Evolutionary conservation across 805 yeast genomes (phyloP).

Genomic region (Scheffersomyces stipitis): DNA sequence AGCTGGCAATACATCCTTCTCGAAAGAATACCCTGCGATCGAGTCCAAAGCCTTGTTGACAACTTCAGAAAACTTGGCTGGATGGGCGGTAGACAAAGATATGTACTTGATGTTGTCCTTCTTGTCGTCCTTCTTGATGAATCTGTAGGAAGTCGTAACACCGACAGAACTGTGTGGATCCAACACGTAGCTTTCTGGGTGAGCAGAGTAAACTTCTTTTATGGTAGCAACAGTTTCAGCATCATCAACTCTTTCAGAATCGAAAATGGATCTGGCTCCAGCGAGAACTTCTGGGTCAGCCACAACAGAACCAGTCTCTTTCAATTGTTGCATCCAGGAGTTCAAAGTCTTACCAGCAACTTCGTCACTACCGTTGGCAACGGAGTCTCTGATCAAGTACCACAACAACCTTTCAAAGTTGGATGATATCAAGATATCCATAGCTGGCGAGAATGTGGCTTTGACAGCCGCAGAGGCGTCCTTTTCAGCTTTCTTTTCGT

Average conservation of each 20-base stretch:
- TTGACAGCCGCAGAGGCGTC: constrained; percentile 51
- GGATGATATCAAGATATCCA: constrained; percentile 95
- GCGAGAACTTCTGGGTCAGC: constrained; percentile 65
- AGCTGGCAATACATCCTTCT: constrained; percentile 82
- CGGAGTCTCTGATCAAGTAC: constrained; percentile 81
- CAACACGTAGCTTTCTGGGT: constrained; percentile 68
- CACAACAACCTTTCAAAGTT: constrained; percentile 96
- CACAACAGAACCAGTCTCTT: constrained; percentile 69
- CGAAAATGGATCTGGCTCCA: constrained; percentile 69
- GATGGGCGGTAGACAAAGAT: constrained; percentile 95
- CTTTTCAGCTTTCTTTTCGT: constrained; percentile 63
- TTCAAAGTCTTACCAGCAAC: constrained; percentile 74
- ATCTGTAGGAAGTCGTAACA: constrained; percentile 70
- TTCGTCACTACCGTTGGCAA: constrained; percentile 48
- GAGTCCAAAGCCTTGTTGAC: constrained; percentile 75
- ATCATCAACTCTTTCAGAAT: constrained; percentile 78
- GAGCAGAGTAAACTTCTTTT: constrained; percentile 60
- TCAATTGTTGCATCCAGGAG: constrained; percentile 77
- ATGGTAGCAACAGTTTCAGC: constrained; percentile 79
- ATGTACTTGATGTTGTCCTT: constrained; percentile 49
- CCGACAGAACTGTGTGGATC: constrained; percentile 99
- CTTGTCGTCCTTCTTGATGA: constrained; percentile 47
- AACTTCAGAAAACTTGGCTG: constrained; percentile 97
- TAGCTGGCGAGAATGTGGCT: constrained; percentile 94
- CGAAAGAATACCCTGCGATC: constrained; percentile 78